phyloP scores from a whole-genome alignment of 345 rosid species.

The Brassica carinata region DNA sequence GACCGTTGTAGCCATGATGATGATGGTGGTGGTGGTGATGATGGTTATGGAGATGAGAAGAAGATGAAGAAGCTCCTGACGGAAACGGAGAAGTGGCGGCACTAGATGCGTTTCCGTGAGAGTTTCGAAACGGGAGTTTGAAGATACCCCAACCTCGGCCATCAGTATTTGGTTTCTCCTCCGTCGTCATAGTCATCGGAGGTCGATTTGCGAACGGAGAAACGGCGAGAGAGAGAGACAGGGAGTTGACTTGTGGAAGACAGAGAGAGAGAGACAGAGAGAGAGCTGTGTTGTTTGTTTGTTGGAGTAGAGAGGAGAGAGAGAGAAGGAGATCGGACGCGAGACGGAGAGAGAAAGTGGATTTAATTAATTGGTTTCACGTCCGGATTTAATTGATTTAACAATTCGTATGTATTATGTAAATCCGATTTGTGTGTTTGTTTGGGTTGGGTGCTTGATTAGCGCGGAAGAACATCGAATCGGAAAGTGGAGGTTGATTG shows the following conservation, averaged over 20 bases:
- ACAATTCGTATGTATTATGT: neutral
- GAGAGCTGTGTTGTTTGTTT: slow-evolving; percentile 9
- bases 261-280: slow-evolving; percentile 1
- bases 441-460: slow-evolving; percentile 16
- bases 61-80: slow-evolving; percentile 48
- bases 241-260: slow-evolving; percentile 17
- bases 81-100: slow-evolving; percentile 42
- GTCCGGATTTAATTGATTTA: slow-evolving; percentile 34
- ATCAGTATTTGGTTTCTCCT: slow-evolving; percentile 57
- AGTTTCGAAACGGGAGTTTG: slow-evolving; percentile 71
- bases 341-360: slow-evolving; percentile 31
- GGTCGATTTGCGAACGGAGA: neutral
- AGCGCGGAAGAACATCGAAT: slow-evolving; percentile 24
- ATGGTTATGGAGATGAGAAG: slow-evolving; percentile 45
- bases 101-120: slow-evolving; percentile 35
- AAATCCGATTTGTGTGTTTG: neutral
- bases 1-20: slow-evolving; percentile 38
- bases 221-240: neutral
- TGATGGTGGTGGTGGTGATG: slow-evolving; percentile 18
- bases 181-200: slow-evolving; percentile 75
- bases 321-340: slow-evolving; percentile 40
- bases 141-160: slow-evolving; percentile 78
- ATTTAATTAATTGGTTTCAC: slow-evolving; percentile 41
- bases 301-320: slow-evolving; percentile 17
- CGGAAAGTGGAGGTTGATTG: slow-evolving; percentile 3